Base-by-base conservation (phyloP, 176 grass and related monocot species). In the Avena eriantha region DNA sequence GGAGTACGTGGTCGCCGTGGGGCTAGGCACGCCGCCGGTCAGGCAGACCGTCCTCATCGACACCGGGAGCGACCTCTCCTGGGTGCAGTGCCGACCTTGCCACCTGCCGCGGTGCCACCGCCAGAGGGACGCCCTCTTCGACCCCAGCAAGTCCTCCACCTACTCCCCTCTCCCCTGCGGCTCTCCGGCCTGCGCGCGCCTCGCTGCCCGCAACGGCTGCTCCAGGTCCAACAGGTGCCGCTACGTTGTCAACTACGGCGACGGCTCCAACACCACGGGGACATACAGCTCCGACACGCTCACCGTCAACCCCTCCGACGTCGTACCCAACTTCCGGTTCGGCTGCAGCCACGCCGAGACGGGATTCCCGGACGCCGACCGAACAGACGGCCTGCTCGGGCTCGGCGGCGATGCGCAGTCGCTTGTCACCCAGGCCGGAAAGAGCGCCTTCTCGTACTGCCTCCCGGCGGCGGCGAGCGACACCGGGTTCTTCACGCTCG, bases 41-140 rank as follows among this genome's bases (percentile, higher is more conserved):
- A 67, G 71, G 18, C 90, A 80, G 78, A 85, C 92, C 9, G 19
- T 97, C 34, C 48, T 89, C 72, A 87, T 97, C 66, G 94, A 96
- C 92, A 96, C 94, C 18, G 91, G 91, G 78, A 95, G 94, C 83
- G 94, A 95, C 77, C 81, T 95, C 17, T 93, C 94, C 3, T 95
- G 94, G 93, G 92, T 95, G 83, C 94, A 95, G 72, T 95, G 94
- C 81, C 70, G 80, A 41, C 91, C 94, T 4, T 95, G 94, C 41
- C 21, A 18, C 23, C 26, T 46, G 8, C 2, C 87, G 7, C 4
- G 80, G 48, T 98, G 95, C 81, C 90, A 98, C 87, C 3, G 11
- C 47, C 95, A 98, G 55, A 66, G 70, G 66, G 95, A 95, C 77
- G 83, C 39, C 21, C 70, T 95, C n/a, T 98, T 95, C 34, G 89